These are phyloP conservation scores for Candida gorgasii DNA, from an alignment of 805 yeast species.

Conservation along the genomic window DNA sequence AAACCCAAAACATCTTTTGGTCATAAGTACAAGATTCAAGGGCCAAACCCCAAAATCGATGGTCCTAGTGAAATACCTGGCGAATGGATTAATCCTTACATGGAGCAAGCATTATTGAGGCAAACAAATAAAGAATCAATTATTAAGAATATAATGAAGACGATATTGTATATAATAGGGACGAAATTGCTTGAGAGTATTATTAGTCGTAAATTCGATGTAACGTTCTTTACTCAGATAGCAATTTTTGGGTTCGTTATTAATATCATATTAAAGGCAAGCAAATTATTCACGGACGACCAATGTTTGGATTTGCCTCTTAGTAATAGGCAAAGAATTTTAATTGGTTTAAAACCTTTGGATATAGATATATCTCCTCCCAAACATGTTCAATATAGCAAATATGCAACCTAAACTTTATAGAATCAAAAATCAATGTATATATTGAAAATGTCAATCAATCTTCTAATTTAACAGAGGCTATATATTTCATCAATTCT, in stretches of 20 bases:
- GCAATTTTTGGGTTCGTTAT: slow-evolving; percentile 1
- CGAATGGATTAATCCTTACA: slow-evolving; percentile 44
- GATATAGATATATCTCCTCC: slow-evolving; percentile 9
- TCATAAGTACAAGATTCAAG: background rate
- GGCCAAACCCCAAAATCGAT: background rate
- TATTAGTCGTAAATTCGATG: slow-evolving; percentile 1
- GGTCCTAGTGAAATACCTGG: slow-evolving; percentile 16
- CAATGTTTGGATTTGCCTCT: slow-evolving; percentile 54
- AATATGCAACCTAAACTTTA: too few relatives aligned
- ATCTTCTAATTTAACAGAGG: slow-evolving; percentile 5
- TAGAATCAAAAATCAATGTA: too few relatives aligned
- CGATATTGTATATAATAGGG: slow-evolving; percentile 29
- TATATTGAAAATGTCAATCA: background rate
- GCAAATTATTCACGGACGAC: slow-evolving; percentile 34
- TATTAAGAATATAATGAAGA: slow-evolving; percentile 25
- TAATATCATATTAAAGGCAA: slow-evolving; percentile 16
- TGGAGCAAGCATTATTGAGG: slow-evolving; percentile 44
- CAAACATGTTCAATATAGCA: slow-evolving; percentile 3
- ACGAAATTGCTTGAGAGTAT: slow-evolving; percentile 16
- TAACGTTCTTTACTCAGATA: background rate
- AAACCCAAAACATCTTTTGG: slow-evolving; percentile 16
- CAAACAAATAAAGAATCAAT: slow-evolving; percentile 45
- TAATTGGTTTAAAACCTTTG: slow-evolving; percentile 40
- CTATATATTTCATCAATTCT: slow-evolving; percentile 12
- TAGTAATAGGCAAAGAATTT: slow-evolving; percentile 43